Evolutionary conservation across 2,329 filamentous ascomycete genomes (phyloP), one percentile per base, ranked within the genome.

Genomic region (Pseudocercospora pini-densiflorae): DNA sequence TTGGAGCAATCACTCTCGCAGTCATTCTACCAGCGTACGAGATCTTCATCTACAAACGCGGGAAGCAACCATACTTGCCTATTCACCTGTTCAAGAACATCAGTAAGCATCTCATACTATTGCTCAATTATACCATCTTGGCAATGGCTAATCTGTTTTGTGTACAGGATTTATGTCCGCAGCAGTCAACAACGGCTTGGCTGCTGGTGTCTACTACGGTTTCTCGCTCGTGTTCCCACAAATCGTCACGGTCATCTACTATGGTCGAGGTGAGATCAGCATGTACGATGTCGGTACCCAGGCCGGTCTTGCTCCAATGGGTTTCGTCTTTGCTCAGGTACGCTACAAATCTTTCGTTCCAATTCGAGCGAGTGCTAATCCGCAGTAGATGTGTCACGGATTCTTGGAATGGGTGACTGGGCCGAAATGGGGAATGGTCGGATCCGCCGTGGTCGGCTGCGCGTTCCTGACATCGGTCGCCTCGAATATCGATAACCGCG

Each of bases 31-130:
- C 68, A 5, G 60, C 61, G 5, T 72, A 69, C 29, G 71, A 71
- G 55, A 71, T 73, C 63, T 72, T 59, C 23, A 63, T 73, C 23
- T 36, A 47, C 33, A 70, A 70, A 59, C 51, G 63, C n/a, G 70
- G 69, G 5, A 69, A 63, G 58, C 65, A 73, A 7, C 63, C 70
- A 24, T 72, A 70, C 40, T 59, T 73, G n/a, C 71, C 71, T 3
- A 43, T 73, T 14, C 70, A 73, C 57, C 63, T 73, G 12, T 73
- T 73, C 66, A 69, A 67, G 63, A 73, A 73, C 49, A 64, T 67
- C 23, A 61, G 69, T 58, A 58, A 6, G 54, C 33, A 21, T 24
- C 14, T 21, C 27, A 5, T 7, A 19, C 36, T 21, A 57, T 4
- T 16, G 14, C 23, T n/a, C 9, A n/a, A 21, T 6, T 9, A 7